A percentile compares a stretch with the other conserved stretches of the same genome.
phyloP scores from a whole-genome alignment of 2,329 filamentous ascomycete genomes.

The Trichocomaceae sp. region DNA sequence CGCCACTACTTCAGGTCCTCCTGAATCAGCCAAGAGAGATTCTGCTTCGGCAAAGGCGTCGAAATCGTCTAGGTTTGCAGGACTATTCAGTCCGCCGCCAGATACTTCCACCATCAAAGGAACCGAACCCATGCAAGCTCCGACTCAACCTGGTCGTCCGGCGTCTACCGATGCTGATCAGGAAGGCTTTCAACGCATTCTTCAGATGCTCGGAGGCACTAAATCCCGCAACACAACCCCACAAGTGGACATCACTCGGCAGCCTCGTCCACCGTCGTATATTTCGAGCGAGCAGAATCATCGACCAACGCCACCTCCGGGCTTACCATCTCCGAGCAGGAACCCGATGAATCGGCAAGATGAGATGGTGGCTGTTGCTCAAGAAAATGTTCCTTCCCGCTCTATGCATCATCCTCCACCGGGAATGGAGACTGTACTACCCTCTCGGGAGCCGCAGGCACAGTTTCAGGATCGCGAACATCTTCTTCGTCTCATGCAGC shows the following conservation, averaged over 20 bases:
- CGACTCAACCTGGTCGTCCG: slow-evolving; percentile 30
- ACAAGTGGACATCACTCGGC: slow-evolving; percentile 32
- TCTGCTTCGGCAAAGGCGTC: slow-evolving; percentile 43
- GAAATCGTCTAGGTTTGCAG: slow-evolving; percentile 80
- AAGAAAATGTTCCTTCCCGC: slow-evolving; percentile 17
- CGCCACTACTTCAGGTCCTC: slow-evolving; percentile 29
- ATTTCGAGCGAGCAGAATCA: slow-evolving; percentile 26
- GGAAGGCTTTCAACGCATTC: slow-evolving; percentile 74
- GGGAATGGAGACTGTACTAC: slow-evolving; percentile 20
- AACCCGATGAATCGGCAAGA: slow-evolving; percentile 18
- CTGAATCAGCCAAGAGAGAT: slow-evolving; percentile 39
- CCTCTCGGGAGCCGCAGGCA: slow-evolving; percentile 35
- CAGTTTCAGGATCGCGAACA: slow-evolving; percentile 69
- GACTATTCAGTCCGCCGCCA: slow-evolving; percentile 61
- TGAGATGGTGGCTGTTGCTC: slow-evolving; percentile 26
- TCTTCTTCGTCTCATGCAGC: slow-evolving; percentile 75
- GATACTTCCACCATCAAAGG: slow-evolving; percentile 47
- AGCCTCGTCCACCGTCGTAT: slow-evolving; percentile 25
- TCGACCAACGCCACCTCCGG: slow-evolving; percentile 16
- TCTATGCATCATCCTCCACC: slow-evolving; percentile 8
- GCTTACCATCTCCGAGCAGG: slow-evolving; percentile 27
- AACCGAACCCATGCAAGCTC: slow-evolving; percentile 19
- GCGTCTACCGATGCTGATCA: slow-evolving; percentile 59
- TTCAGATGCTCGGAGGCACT: slow-evolving; percentile 68
- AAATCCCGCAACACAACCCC: slow-evolving; percentile 42